Evolutionary conservation across 169 alveolate genomes (phyloP).

Genomic region (Eimeria tenella): DNA sequence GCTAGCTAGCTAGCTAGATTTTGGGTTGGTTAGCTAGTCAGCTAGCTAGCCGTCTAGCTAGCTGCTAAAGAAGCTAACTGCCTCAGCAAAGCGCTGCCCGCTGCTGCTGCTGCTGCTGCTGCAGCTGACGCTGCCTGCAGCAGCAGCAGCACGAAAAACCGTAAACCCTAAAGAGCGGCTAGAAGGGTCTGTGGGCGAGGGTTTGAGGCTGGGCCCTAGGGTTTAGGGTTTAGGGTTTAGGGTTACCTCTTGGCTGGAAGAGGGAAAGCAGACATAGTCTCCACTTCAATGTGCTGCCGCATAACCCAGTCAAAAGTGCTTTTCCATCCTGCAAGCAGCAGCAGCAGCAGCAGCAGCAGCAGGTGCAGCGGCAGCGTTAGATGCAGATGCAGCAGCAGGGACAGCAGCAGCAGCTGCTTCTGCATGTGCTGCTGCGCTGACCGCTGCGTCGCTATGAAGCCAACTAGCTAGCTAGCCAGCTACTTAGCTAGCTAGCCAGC

Average conservation of each 20-base stretch:
- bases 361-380: neutral
- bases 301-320: slow-evolving; percentile 81
- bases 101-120: neutral
- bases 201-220: neutral
- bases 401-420: too few relatives aligned
- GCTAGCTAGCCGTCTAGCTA: neutral
- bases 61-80: neutral
- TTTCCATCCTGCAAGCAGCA: slow-evolving; percentile 72
- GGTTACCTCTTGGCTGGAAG: slow-evolving; percentile 69
- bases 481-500: too few relatives aligned
- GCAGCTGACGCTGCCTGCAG: neutral
- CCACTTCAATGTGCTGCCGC: slow-evolving; percentile 81
- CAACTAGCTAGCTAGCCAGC: too few relatives aligned
- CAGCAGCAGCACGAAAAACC: neutral
- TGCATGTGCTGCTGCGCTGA: too few relatives aligned
- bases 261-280: slow-evolving; percentile 83
- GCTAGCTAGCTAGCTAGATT: neutral
- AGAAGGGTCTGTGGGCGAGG: too few relatives aligned
- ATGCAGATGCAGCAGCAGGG: too few relatives aligned
- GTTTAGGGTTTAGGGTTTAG: neutral
- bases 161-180: too few relatives aligned
- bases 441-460: too few relatives aligned
- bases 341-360: neutral
- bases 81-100: neutral
- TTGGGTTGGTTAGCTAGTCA: neutral